Evolutionary conservation across 176 grass and related monocot species (phyloP).

Genomic region (Cenchrus americanus): DNA sequence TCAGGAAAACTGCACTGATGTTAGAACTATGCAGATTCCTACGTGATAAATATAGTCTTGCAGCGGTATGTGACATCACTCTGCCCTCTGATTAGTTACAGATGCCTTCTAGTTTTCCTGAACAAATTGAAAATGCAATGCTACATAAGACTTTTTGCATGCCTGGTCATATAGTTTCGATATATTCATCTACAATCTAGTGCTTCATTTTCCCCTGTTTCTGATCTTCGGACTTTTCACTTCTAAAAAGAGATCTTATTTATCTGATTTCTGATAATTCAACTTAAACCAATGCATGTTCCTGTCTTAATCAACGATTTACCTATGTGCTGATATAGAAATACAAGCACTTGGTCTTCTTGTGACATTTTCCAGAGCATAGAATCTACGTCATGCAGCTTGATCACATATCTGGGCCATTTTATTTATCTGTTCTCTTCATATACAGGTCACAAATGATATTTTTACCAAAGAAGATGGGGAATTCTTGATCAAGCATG

Average conservation of each 20-base stretch:
- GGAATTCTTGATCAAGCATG: conserved; percentile 91
- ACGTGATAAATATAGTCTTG: conserved; percentile 95
- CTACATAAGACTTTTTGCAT: not conserved
- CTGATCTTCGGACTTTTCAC: conserved; percentile 1
- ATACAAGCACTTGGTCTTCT: not conserved
- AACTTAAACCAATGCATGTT: not conserved
- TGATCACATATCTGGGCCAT: not conserved
- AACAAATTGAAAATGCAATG: not conserved
- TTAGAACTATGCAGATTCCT: conserved; percentile 78
- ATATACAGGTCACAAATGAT: conserved; percentile 92
- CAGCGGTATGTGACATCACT: conserved; percentile 65
- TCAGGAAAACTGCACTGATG: conserved; percentile 97
- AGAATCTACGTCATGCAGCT: not conserved
- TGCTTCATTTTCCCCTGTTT: not conserved
- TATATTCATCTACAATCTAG: not conserved
- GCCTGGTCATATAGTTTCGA: not conserved
- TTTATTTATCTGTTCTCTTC: not conserved
- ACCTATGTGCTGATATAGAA: conserved; percentile 1
- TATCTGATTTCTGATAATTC: not conserved
- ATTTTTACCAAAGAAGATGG: conserved; percentile 99
- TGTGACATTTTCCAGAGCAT: not conserved
- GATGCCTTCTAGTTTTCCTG: conserved; percentile 12
- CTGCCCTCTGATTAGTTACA: conserved; percentile 15
- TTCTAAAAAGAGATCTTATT: not conserved
- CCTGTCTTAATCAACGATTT: not conserved